Evolutionary conservation across 768 basidiomycete species (phyloP).

Genomic region (Butyriboletus loyo): DNA sequence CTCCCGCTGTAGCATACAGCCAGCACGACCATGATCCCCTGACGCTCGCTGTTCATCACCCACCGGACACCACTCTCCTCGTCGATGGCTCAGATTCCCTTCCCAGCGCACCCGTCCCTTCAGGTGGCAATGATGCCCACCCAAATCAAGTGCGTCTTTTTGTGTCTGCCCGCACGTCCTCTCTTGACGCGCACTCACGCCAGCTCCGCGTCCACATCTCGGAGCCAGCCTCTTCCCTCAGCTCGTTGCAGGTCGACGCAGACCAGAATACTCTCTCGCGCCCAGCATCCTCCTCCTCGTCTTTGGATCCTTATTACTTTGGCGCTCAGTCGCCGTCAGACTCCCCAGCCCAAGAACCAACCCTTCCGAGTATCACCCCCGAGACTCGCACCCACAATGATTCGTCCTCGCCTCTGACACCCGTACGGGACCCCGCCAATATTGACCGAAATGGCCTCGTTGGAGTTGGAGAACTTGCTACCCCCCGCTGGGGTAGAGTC

Average conservation of each 20-base stretch:
- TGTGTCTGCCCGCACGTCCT: not conserved
- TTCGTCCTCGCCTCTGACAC: constrained; percentile 66
- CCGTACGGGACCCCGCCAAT: constrained; percentile 68
- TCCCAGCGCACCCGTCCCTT: constrained; percentile 29
- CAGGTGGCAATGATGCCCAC: constrained; percentile 1
- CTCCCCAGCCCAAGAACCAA: constrained; percentile 46
- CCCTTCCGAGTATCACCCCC: constrained; percentile 54
- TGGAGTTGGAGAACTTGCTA: constrained; percentile 93
- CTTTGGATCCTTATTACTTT: constrained; percentile 89
- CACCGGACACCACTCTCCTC: constrained; percentile 47
- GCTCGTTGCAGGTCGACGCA: constrained; percentile 37
- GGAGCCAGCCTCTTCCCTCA: constrained; percentile 34
- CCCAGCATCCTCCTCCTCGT: constrained; percentile 72
- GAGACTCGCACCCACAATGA: constrained; percentile 51
- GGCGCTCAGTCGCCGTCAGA: constrained; percentile 66
- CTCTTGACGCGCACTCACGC: constrained; percentile 10
- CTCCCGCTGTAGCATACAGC: constrained; percentile 36
- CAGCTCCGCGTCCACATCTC: constrained; percentile 51
- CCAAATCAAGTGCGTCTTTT: constrained; percentile 12
- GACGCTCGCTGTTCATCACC: constrained; percentile 14
- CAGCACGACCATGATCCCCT: constrained; percentile 37
- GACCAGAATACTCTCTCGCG: constrained; percentile 51
- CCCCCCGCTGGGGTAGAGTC: constrained; percentile 86
- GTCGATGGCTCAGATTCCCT: constrained; percentile 43
- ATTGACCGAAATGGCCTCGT: constrained; percentile 87